Evolutionary conservation across 2,329 filamentous ascomycete species (phyloP).

Genomic region (Pseudogymnoascus sp.): DNA sequence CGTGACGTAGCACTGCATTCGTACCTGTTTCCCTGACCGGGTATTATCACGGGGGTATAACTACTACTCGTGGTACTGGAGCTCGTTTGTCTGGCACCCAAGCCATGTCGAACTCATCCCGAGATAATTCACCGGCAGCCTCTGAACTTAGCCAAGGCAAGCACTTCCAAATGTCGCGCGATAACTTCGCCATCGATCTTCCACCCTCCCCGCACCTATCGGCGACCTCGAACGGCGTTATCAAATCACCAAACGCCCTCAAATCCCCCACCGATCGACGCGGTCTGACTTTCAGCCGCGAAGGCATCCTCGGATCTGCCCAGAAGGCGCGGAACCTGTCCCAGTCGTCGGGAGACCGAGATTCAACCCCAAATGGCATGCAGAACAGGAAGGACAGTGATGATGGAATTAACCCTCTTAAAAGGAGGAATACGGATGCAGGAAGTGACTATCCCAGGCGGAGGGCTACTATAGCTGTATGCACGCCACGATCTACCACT

Average conservation of each 20-base stretch:
- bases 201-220: slow-evolving; percentile 21
- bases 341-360: slow-evolving; percentile 43
- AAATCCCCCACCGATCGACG: slow-evolving; percentile 44
- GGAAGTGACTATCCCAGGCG: slow-evolving; percentile 56
- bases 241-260: slow-evolving; percentile 28
- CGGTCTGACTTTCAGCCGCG: slow-evolving; percentile 43
- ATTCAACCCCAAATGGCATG: slow-evolving; percentile 36
- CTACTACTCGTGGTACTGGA: background rate
- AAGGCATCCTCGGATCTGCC: slow-evolving; percentile 45
- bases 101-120: slow-evolving; percentile 26
- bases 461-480: slow-evolving; percentile 57
- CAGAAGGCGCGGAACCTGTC: slow-evolving; percentile 48
- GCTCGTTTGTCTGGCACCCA: background rate
- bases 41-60: background rate
- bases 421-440: slow-evolving; percentile 53
- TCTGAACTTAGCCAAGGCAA: slow-evolving; percentile 21
- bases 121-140: slow-evolving; percentile 22
- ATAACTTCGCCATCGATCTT: slow-evolving; percentile 25
- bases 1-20: background rate
- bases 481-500: slow-evolving; percentile 25
- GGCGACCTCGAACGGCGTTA: slow-evolving; percentile 13
- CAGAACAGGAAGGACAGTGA: slow-evolving; percentile 38
- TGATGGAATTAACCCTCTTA: slow-evolving; percentile 50
- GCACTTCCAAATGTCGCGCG: slow-evolving; percentile 25
- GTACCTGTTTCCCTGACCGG: background rate